Percentiles rank a stretch among this genome's conserved stretches.
phyloP scores from a whole-genome alignment of 148 eudicot genomes.

The Selenicereus undatus region DNA sequence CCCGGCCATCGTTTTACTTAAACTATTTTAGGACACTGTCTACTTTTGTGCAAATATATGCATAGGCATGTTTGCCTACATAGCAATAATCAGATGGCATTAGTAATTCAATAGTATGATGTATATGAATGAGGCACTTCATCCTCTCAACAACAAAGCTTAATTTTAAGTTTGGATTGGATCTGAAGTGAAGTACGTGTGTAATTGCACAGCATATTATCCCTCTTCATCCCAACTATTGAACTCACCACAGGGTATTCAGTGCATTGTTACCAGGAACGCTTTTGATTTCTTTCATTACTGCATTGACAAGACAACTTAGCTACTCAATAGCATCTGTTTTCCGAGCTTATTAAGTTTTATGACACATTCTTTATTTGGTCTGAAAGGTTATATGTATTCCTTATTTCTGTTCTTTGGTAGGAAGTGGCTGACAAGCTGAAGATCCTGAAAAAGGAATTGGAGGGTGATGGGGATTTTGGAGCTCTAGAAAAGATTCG shows the following conservation, averaged over 20 bases:
- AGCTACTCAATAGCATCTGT: background rate
- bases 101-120: no score
- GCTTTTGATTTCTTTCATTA: background rate
- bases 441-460: conserved; percentile 47
- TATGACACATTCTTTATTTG: background rate
- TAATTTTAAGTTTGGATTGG: no score
- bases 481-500: conserved; percentile 70
- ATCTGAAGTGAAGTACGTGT: background rate
- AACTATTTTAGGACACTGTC: background rate
- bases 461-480: conserved; percentile 49
- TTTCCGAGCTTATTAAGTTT: background rate
- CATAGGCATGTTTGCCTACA: no score
- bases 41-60: background rate
- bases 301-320: background rate
- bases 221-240: background rate
- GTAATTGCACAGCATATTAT: background rate
- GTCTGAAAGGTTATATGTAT: background rate
- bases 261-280: background rate
- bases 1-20: background rate
- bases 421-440: conserved; percentile 67
- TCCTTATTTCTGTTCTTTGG: conserved; percentile 16
- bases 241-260: background rate
- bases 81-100: no score
- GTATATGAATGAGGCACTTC: no score
- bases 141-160: no score